These are phyloP conservation scores for Ormosia semicastrata DNA, from an alignment of 306 rosid species.

Conservation along the genomic window DNA sequence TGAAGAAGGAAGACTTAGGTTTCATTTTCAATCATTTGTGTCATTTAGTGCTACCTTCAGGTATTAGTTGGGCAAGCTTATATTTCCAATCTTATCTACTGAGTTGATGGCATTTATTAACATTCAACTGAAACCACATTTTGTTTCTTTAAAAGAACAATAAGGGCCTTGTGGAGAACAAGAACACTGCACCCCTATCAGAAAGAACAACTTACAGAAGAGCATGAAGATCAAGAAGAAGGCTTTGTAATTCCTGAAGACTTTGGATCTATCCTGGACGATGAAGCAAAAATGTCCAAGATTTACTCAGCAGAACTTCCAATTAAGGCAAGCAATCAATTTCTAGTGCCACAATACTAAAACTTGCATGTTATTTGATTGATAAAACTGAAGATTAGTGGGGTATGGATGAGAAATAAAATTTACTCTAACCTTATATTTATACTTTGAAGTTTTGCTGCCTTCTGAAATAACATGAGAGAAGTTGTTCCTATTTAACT, in stretches of 20 bases:
- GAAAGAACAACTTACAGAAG: conserved; percentile 53
- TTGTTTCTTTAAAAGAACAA: conserved; percentile 52
- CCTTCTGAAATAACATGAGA: not conserved
- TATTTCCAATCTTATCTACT: not conserved
- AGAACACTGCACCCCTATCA: conserved; percentile 52
- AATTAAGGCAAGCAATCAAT: conserved; percentile 43
- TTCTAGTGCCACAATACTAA: not conserved
- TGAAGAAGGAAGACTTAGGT: conserved; percentile 86
- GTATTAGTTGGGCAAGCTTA: conserved; percentile 32
- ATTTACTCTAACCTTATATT: not conserved
- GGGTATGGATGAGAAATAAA: not conserved
- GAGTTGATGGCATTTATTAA: not conserved
- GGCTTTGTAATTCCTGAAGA: conserved; percentile 48
- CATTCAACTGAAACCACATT: conserved; percentile 13
- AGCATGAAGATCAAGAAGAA: conserved; percentile 60
- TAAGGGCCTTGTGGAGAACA: conserved; percentile 80
- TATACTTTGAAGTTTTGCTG: not conserved
- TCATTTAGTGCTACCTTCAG: conserved; percentile 72
- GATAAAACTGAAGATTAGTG: not conserved
- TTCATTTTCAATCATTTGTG: conserved; percentile 82
- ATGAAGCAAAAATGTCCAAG: conserved; percentile 58
- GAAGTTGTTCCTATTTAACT: not conserved
- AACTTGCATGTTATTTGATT: not conserved
- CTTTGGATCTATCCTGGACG: conserved; percentile 39
- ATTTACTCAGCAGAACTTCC: conserved; percentile 68